These are phyloP conservation scores for Magnusiomyces fungicola DNA, from an alignment of 1,139 yeast genomes.

Conservation along the genomic window DNA sequence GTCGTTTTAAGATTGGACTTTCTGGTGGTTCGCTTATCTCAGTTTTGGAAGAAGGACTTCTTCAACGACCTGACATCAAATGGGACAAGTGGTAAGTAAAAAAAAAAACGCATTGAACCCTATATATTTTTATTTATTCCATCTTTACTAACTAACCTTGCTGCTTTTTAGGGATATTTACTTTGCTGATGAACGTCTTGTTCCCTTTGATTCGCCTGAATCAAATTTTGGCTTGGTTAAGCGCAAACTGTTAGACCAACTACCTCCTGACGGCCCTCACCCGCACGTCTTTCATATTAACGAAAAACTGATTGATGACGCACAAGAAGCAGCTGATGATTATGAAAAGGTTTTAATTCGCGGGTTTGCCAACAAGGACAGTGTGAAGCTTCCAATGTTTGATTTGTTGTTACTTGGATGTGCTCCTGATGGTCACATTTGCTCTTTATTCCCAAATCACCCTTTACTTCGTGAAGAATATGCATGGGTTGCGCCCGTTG, in stretches of 20 bases:
- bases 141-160: neutral
- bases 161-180: conserved; percentile 51
- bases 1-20: conserved; percentile 78
- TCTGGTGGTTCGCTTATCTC: conserved; percentile 89
- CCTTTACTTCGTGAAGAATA: conserved; percentile 80
- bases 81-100: conserved; percentile 74
- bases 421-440: conserved; percentile 98
- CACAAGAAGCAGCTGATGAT: conserved; percentile 90
- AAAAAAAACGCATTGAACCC: neutral
- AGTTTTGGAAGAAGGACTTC: conserved; percentile 76
- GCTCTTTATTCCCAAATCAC: conserved; percentile 89
- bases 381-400: conserved; percentile 91
- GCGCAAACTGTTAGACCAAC: conserved; percentile 66
- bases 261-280: conserved; percentile 40
- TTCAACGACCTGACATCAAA: conserved; percentile 63
- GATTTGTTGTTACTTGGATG: conserved; percentile 87
- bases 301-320: conserved; percentile 66
- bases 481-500: conserved; percentile 96
- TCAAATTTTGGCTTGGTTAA: conserved; percentile 89
- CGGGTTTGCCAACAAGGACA: conserved; percentile 94
- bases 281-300: conserved; percentile 83
- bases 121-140: neutral
- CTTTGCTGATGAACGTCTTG: conserved; percentile 94
- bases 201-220: conserved; percentile 75
- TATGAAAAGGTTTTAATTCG: conserved; percentile 80